Base-by-base conservation (phyloP, 306 rosid genomes). In the Potentilla sterilis region DNA sequence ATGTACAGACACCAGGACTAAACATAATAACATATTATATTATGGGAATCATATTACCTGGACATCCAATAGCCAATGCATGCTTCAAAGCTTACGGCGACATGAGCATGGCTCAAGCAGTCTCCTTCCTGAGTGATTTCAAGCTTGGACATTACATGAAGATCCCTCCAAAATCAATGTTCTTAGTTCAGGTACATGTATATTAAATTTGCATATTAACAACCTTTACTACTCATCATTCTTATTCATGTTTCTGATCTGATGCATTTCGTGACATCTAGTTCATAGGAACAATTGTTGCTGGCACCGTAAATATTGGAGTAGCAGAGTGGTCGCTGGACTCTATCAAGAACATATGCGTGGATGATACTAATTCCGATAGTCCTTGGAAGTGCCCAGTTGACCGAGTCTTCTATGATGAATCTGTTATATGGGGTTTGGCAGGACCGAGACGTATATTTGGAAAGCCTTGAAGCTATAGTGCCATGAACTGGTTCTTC, bases 91-190 rank as follows among this genome's bases (percentile, higher is more conserved):
- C 93, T 43, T 92, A 87, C 62, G 97, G 96, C 41, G 84, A 83
- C 74, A 88, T 92, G 32, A 92, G 96, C 82, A 90, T 86, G 89
- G 77, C 91, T 19, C 96, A 92, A 42, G 97, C 97, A 44, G 92
- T 92, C 54, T 90, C 97, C 79, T 92, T 92, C 72, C 97, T 92
- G 12, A 79, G 76, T 69, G 97, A 92, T 83, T 92, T 92, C 85
- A 90, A 92, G 88, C 92, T 92, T 16, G 97, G 97, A 8, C 97
- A 92, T 78, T 92, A 92, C 86, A 87, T 88, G 96, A 92, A 92
- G 90, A 92, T 92, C 79, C 96, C 97, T 35, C 96, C 93, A 63
- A 87, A 87, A 76, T 92, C 96, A 65, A 92, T 92, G 97, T 92
- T 92, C 78, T 77, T 90, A 49, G 93, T 90, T 82, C 97, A 92